These are phyloP conservation scores for Tribonema minus DNA, from an alignment of 108 stramenopile genomes.

Conservation along the genomic window DNA sequence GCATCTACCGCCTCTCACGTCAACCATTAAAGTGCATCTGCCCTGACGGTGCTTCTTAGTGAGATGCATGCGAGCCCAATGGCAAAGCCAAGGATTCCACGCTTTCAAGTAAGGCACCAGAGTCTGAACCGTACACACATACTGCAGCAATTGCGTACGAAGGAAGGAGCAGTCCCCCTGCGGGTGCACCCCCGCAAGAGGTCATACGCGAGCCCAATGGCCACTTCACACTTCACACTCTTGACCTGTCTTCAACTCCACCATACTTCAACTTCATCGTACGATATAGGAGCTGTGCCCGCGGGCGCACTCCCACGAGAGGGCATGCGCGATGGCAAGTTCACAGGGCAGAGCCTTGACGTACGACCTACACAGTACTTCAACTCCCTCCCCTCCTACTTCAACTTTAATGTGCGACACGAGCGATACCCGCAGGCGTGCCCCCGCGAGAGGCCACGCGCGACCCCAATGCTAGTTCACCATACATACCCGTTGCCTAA, in stretches of 20 bases:
- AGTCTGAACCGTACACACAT: too few relatives aligned
- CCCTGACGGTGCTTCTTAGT: too few relatives aligned
- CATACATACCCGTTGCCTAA: too few relatives aligned
- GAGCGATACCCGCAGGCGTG: slow-evolving; percentile 28
- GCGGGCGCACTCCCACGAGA: slow-evolving; percentile 18
- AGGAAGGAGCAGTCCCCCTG: background rate
- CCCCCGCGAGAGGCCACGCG: slow-evolving; percentile 34
- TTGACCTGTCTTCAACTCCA: too few relatives aligned
- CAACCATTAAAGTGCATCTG: background rate
- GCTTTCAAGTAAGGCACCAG: too few relatives aligned
- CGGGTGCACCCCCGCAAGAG: slow-evolving; percentile 17
- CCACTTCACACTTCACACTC: too few relatives aligned
- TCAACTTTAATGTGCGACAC: background rate
- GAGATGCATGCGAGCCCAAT: too few relatives aligned
- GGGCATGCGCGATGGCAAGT: slow-evolving; percentile 61
- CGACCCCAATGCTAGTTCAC: slow-evolving; percentile 70
- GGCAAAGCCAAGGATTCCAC: too few relatives aligned
- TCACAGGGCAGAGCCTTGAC: too few relatives aligned
- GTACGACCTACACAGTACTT: too few relatives aligned
- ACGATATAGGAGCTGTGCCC: slow-evolving; percentile 10
- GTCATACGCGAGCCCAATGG: slow-evolving; percentile 62
- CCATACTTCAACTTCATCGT: too few relatives aligned
- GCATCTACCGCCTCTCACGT: background rate
- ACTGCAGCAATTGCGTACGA: too few relatives aligned
- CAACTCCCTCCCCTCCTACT: background rate